Conservation (phyloP, 2,329 filamentous ascomycete genomes). For the Xylariales sp. region DNA sequence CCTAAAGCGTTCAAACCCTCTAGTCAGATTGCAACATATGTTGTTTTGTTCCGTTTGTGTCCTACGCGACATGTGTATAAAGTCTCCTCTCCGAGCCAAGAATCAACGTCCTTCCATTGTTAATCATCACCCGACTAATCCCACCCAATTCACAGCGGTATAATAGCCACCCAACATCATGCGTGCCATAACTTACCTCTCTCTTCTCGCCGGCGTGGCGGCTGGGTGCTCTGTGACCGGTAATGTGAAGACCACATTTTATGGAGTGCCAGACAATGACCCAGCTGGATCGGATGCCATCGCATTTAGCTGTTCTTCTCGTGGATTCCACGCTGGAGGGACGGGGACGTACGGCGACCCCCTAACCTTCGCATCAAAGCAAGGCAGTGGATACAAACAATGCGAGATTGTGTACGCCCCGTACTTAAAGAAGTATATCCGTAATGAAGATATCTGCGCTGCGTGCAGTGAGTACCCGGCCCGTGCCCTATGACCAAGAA, state of each 20-base stretch:
- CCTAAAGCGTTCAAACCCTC: slow-evolving; percentile 28
- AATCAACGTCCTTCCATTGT: neutral
- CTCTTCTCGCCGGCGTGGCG: slow-evolving; percentile 28
- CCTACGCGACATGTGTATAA: slow-evolving; percentile 18
- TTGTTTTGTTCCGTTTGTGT: slow-evolving; percentile 9
- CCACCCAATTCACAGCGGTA: neutral
- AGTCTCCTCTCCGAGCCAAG: neutral
- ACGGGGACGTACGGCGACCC: slow-evolving; percentile 56
- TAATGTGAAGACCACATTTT: slow-evolving; percentile 54
- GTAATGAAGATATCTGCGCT: slow-evolving; percentile 46
- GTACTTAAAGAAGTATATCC: slow-evolving; percentile 57
- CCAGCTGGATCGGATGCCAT: slow-evolving; percentile 51
- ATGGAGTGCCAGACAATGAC: slow-evolving; percentile 55
- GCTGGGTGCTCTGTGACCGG: slow-evolving; percentile 42
- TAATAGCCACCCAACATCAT: slow-evolving; percentile 13
- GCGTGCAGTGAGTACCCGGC: slow-evolving; percentile 41
- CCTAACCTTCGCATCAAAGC: slow-evolving; percentile 57
- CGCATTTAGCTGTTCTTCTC: slow-evolving; percentile 53
- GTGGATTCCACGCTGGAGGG: slow-evolving; percentile 54
- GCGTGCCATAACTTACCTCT: slow-evolving; percentile 21
- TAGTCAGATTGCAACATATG: slow-evolving; percentile 30
- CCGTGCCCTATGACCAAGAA: neutral
- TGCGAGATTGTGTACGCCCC: slow-evolving; percentile 61
- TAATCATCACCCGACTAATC: neutral
- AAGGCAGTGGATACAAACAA: slow-evolving; percentile 51